These are phyloP conservation scores for Coemansia sp. DNA, from an alignment of 192 early-diverging fungal species.

Conservation along the genomic window DNA sequence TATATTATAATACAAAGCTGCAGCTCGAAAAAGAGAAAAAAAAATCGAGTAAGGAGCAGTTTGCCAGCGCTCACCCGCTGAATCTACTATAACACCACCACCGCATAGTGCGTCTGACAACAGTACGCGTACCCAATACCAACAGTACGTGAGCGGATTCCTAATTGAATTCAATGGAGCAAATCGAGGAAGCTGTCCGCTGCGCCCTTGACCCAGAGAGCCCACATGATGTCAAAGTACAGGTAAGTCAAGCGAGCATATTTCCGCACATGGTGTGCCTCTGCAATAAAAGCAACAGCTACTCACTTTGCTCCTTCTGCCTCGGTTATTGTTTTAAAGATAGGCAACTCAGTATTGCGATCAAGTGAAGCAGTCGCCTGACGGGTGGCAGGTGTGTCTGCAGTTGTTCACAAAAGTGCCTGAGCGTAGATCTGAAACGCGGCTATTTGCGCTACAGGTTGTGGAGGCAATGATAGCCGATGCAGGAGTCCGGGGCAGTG, in stretches of 20 bases:
- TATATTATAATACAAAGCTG: neutral
- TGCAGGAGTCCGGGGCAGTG: conserved; percentile 25
- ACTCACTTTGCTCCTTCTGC: neutral
- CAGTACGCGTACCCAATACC: neutral
- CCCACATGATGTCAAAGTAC: conserved; percentile 65
- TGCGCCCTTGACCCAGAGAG: conserved; percentile 74
- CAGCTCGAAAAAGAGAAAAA: neutral
- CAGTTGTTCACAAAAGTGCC: conserved; percentile 74
- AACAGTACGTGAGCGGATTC: neutral
- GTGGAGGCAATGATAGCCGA: conserved; percentile 60
- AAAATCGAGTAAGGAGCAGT: neutral
- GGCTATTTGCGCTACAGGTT: conserved; percentile 82
- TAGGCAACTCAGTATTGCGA: conserved; percentile 84
- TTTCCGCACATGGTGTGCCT: neutral
- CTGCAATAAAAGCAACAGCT: neutral
- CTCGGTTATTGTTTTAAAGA: neutral
- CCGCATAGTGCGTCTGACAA: neutral
- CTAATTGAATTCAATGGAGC: conserved; percentile 55
- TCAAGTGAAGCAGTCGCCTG: conserved; percentile 68
- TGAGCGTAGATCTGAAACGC: conserved; percentile 74
- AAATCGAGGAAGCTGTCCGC: conserved; percentile 78
- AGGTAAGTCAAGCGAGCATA: conserved; percentile 56
- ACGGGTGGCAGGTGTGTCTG: conserved; percentile 87
- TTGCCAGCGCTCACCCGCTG: neutral
- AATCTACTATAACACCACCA: neutral